Conservation (phyloP, 345 rosid species). For the Salix koriyanagi region DNA sequence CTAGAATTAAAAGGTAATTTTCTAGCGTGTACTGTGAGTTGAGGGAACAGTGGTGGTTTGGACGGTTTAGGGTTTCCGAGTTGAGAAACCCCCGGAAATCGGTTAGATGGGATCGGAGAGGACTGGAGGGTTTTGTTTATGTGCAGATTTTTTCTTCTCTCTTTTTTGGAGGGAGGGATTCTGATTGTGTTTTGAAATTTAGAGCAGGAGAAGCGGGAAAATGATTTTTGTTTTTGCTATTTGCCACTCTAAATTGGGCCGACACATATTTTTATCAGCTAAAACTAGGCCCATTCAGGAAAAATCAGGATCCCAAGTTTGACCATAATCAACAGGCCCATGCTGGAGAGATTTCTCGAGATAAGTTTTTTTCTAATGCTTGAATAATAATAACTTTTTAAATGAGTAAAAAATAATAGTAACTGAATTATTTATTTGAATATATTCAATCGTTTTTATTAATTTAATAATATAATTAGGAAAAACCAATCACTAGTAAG, state of each 20-base stretch:
- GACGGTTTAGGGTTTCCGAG: conserved; percentile 13
- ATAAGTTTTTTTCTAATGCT: too few species aligned
- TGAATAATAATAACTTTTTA: too few species aligned
- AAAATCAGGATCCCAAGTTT: background rate
- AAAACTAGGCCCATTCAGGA: background rate
- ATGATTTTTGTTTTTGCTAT: background rate
- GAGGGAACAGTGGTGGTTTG: background rate
- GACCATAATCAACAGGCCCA: background rate
- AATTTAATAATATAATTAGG: too few species aligned
- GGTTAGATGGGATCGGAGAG: conserved; percentile 3
- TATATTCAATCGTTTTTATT: too few species aligned
- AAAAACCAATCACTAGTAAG: too few species aligned
- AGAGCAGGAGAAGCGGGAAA: conserved; percentile 28
- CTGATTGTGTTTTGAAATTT: conserved; percentile 9
- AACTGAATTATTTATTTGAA: too few species aligned
- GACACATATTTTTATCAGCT: background rate
- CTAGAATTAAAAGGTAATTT: background rate
- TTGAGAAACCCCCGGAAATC: conserved; percentile 3
- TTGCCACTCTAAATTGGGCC: background rate
- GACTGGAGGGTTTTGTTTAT: background rate
- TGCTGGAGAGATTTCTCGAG: too few species aligned
- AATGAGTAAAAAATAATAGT: too few species aligned
- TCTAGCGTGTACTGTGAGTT: background rate
- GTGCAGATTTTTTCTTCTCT: background rate
- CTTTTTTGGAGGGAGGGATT: background rate